phyloP scores from a whole-genome alignment of 495 filamentous ascomycete species.

The Poronia punctata region DNA sequence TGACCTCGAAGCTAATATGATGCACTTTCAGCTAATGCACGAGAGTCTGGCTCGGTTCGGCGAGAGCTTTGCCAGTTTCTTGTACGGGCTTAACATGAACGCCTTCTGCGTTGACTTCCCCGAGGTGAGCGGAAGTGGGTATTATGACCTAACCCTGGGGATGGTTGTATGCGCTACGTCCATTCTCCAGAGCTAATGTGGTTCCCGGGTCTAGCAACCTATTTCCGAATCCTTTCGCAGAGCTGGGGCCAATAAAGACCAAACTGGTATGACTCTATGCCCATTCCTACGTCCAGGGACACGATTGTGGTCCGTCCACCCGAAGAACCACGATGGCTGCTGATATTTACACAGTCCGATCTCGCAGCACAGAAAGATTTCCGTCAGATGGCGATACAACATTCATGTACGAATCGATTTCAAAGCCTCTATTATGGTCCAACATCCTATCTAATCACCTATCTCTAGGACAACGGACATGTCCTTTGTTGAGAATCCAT shows the following conservation, averaged over 20 bases:
- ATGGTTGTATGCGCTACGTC: no score
- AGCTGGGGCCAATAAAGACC: constrained; percentile 47
- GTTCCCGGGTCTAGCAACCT: constrained; percentile 29
- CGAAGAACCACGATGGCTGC: no score
- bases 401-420: constrained; percentile 61
- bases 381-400: constrained; percentile 61
- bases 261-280: constrained; percentile 10
- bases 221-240: constrained; percentile 64
- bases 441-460: constrained; percentile 20
- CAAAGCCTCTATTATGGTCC: not conserved
- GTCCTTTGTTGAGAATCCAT: constrained; percentile 85
- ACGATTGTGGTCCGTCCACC: not conserved
- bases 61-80: constrained; percentile 90
- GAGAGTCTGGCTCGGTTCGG: constrained; percentile 90
- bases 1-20: constrained; percentile 93
- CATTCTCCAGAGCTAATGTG: constrained; percentile 3
- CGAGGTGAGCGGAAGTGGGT: constrained; percentile 49
- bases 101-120: constrained; percentile 98
- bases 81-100: constrained; percentile 98
- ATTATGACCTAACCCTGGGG: no score
- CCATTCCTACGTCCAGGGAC: no score
- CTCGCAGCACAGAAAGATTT: constrained; percentile 23
- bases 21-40: constrained; percentile 95
- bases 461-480: constrained; percentile 84
- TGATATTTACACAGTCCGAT: constrained; percentile 8